Evolutionary conservation across 2,329 filamentous ascomycete species (phyloP).

Genomic region (Purpureocillium takamizusanense): DNA sequence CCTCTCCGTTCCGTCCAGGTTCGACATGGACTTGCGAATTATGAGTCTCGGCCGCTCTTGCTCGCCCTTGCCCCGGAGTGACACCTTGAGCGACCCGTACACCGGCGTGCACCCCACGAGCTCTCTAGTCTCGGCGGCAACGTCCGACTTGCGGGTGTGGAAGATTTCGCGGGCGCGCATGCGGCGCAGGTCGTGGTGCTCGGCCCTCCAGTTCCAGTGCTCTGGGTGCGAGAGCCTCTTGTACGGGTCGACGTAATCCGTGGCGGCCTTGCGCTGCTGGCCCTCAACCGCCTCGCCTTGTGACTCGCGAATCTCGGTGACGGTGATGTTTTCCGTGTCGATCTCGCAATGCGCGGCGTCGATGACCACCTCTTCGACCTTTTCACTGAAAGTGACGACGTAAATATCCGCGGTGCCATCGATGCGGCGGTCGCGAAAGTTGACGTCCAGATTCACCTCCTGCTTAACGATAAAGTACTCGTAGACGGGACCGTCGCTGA

Average conservation of each 20-base stretch:
- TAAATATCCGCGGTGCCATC: conserved; percentile 75
- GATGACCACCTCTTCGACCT: conserved; percentile 48
- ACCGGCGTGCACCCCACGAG: conserved; percentile 46
- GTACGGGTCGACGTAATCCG: conserved; percentile 56
- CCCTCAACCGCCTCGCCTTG: conserved; percentile 25
- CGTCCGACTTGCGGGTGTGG: conserved; percentile 41
- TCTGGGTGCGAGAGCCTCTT: conserved; percentile 51
- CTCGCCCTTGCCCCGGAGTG: conserved; percentile 29
- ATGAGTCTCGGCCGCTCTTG: conserved; percentile 31
- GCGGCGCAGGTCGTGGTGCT: conserved; percentile 68
- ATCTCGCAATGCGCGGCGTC: conserved; percentile 56
- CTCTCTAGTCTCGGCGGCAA: conserved; percentile 46
- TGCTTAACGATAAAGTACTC: conserved; percentile 63
- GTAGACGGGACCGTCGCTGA: conserved; percentile 25
- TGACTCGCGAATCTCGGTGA: conserved; percentile 30
- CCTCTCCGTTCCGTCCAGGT: conserved; percentile 20
- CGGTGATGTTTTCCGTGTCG: conserved; percentile 41
- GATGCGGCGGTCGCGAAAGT: conserved; percentile 68
- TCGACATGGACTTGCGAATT: conserved; percentile 32
- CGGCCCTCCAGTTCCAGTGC: conserved; percentile 52
- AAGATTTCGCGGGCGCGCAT: conserved; percentile 53
- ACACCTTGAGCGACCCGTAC: conserved; percentile 41
- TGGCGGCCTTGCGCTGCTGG: conserved; percentile 29
- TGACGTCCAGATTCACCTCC: conserved; percentile 80
- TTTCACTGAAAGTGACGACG: conserved; percentile 55